These are phyloP conservation scores for Claviceps sp. DNA, from an alignment of 2,329 filamentous ascomycete genomes.

Conservation along the genomic window DNA sequence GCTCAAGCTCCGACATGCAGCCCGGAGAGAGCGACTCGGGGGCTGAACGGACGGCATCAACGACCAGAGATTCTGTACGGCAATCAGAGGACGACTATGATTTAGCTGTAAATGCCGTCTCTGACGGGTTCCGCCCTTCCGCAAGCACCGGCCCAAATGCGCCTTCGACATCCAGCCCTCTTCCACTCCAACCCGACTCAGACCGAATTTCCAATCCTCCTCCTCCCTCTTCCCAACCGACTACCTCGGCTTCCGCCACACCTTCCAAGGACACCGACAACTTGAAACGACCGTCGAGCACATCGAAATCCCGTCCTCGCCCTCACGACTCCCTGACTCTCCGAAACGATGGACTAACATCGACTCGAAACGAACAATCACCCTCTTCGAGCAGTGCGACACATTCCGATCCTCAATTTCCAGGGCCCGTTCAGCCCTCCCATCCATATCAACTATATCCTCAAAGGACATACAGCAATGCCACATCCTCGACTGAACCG, in stretches of 20 bases:
- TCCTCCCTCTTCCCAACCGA: slow-evolving; percentile 10
- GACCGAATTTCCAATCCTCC: not conserved
- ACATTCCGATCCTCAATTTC: slow-evolving; percentile 49
- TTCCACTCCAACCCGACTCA: slow-evolving; percentile 8
- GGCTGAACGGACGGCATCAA: slow-evolving; percentile 29
- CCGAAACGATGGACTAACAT: slow-evolving; percentile 34
- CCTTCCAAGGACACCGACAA: slow-evolving; percentile 12
- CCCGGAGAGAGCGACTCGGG: slow-evolving; percentile 24
- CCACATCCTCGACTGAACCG: slow-evolving; percentile 53
- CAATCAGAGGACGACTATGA: slow-evolving; percentile 28
- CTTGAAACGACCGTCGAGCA: slow-evolving; percentile 36
- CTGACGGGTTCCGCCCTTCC: slow-evolving; percentile 36
- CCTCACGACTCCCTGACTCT: slow-evolving; percentile 37
- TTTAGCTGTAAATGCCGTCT: slow-evolving; percentile 35
- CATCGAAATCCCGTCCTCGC: slow-evolving; percentile 34
- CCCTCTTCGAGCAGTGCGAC: slow-evolving; percentile 11
- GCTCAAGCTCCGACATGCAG: slow-evolving; percentile 25
- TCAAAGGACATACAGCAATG: slow-evolving; percentile 55
- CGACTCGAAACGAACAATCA: slow-evolving; percentile 3
- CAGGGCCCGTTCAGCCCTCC: slow-evolving; percentile 58
- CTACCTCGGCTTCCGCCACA: slow-evolving; percentile 10
- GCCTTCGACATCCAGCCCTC: slow-evolving; percentile 9
- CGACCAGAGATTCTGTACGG: slow-evolving; percentile 28
- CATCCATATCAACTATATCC: slow-evolving; percentile 79
- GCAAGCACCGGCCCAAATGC: not conserved